Base-by-base conservation (phyloP, 2,329 filamentous ascomycete genomes). In the Seiridium unicorne region DNA sequence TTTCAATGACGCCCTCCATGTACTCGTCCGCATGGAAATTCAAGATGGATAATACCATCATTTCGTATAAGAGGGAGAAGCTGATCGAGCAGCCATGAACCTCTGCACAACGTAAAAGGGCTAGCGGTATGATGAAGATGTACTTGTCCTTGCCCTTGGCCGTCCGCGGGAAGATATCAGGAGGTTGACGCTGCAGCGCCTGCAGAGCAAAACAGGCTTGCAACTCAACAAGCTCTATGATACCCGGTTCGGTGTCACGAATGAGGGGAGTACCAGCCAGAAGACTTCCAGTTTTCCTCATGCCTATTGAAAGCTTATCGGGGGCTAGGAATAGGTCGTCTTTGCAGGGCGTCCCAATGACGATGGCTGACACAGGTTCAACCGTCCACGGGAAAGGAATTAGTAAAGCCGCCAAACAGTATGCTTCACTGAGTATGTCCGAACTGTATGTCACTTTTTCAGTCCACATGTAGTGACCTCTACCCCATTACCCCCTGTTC, bases 21-120 rank as follows among this genome's bases (percentile, higher is more conserved):
- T 62, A 64, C 44, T 64, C 61, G 38, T 64, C 64, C 10, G 47
- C 60, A 13, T 53, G 60, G 44, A 58, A 64, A 44, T 60, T 62
- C 4, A 64, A 13, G 11, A 60, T 48, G 1, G 63, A 63, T 10
- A 64, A 35, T 6, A 60, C 3, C 55, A 64, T 62, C 61, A 66
- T 64, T 10, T 65, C 62, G 4, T 51, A 38, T 2, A 62, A 32
- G 6, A 58, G 31, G 4, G 13, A 47, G 7, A 51, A 26, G 42
- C 44, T 51, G 10, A 36, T 38, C 38, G n/a, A 7, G 18, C 40
- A 34, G 8, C n/a, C 46, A 5, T 26, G 13, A 4, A n/a, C 3
- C n/a, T 5, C 3, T 3, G 46, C 46, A 10, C 46, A 47, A 13
- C 34, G 3, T 13, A 34, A 34, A n/a, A 46, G 8, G 35, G 54